Evolutionary conservation across 306 rosid genomes (phyloP).

Genomic region (Lotus japonicus): DNA sequence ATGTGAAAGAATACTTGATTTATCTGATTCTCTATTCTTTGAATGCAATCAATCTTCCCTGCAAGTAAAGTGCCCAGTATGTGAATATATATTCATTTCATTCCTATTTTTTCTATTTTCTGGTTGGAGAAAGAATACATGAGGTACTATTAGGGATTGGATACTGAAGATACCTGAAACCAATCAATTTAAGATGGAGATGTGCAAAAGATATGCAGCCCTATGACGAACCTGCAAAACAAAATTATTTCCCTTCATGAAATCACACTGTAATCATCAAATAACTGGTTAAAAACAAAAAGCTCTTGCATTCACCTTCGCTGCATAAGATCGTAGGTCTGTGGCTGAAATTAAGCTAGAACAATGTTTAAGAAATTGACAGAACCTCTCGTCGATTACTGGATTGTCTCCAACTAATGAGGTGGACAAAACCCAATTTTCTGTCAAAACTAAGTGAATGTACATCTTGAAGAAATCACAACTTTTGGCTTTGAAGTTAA

Average conservation of each 20-base stretch:
- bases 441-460: slow-evolving; percentile 64
- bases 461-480: slow-evolving; percentile 71
- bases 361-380: slow-evolving; percentile 53
- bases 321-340: slow-evolving; percentile 70
- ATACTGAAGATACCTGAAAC: slow-evolving; percentile 22
- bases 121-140: neutral
- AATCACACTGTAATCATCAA: neutral
- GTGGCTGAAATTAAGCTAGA: slow-evolving; percentile 67
- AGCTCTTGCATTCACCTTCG: slow-evolving; percentile 49
- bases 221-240: slow-evolving; percentile 69
- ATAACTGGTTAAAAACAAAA: slow-evolving; percentile 6
- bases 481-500: slow-evolving; percentile 57
- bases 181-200: slow-evolving; percentile 29
- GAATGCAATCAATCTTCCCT: neutral
- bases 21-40: neutral
- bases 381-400: slow-evolving; percentile 54
- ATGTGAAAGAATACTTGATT: neutral
- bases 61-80: neutral
- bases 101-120: neutral
- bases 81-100: neutral
- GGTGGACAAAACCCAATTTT: slow-evolving; percentile 67
- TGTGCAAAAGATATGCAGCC: slow-evolving; percentile 77
- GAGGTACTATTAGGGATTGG: neutral
- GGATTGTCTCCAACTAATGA: slow-evolving; percentile 35
- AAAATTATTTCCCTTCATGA: neutral